Evolutionary conservation across 2,329 filamentous ascomycete genomes (phyloP).

Genomic region (Colletotrichum eremochloae): DNA sequence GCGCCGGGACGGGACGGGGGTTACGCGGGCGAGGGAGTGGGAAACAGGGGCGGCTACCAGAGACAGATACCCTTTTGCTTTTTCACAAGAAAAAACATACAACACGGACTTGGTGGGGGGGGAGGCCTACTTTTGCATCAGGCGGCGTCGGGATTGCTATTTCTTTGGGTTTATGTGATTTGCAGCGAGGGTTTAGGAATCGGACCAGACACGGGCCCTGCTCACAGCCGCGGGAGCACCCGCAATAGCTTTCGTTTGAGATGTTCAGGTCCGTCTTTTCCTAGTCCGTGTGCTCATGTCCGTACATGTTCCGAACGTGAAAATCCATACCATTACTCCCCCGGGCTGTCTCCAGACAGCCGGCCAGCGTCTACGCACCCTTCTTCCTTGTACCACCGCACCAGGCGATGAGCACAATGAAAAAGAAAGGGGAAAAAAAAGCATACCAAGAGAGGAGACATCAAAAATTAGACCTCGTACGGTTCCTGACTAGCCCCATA

Average conservation of each 20-base stretch:
- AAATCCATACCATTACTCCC: no score
- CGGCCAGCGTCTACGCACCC: background rate
- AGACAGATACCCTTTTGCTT: conserved; percentile 18
- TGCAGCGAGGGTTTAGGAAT: background rate
- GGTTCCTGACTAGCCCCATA: conserved; percentile 17
- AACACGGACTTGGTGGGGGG: background rate
- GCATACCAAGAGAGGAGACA: background rate
- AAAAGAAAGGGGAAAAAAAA: background rate
- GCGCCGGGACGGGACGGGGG: background rate
- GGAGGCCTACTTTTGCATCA: background rate
- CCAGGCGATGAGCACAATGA: conserved; percentile 5
- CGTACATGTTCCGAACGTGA: background rate
- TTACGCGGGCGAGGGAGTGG: background rate
- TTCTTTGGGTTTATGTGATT: background rate
- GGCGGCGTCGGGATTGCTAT: conserved; percentile 10
- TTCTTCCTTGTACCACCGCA: conserved; percentile 26
- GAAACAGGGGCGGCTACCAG: conserved; percentile 7
- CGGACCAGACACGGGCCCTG: background rate
- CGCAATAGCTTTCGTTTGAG: background rate
- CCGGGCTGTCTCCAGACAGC: no score
- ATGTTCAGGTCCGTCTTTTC: no score
- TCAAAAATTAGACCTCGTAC: conserved; percentile 19
- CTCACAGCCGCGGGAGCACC: background rate
- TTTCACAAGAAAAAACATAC: conserved; percentile 4
- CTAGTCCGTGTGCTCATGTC: background rate